Base-by-base conservation (phyloP, 164 flowering plant genomes). In the Protea cynaroides region DNA sequence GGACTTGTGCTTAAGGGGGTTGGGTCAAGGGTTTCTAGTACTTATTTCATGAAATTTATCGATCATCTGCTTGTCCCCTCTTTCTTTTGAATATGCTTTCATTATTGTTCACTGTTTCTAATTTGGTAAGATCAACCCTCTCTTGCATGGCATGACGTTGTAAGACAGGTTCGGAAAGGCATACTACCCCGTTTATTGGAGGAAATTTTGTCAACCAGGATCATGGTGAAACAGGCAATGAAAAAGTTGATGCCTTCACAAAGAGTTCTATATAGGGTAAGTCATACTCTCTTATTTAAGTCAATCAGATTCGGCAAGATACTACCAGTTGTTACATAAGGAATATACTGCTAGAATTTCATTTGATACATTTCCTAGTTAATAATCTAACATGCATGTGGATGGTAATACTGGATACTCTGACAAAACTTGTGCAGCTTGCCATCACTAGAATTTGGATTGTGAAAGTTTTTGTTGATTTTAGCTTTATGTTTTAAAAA, bases 221-320 rank as follows among this genome's bases (percentile, higher is more conserved):
- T 95, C 60, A 88, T 95, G 99, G 90, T 95, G 55, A 95, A 95
- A 75, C 76, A 84, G 69, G 90, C 96, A 63, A 88, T 95, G 92
- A 95, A 88, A 67, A 92, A 83, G 69, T 71, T 95, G 78, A 58
- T 72, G 56, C 81, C 90, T 68, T 83, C 90, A 8, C 81, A 92
- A 69, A 72, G 70, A 70, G 85, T 95, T 72, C 84, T 85, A 68
- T 78, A 75, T 12, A 79, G 94, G 92, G 97, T 90, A 67, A 63
- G 34, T 57, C 18, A 22, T 18, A 23, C 36, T 21, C 59, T 58
- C 9, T 11, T 29, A 58, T 22, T 38, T 25, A 40, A 58, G 51
- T 8, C 18, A n/a, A 22, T 9, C 46, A 40, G 46, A 40, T 61
- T 21, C 4, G 44, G 36, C 50, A 25, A 60, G 8, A 43, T 50